Percentiles rank a stretch among this genome's conserved stretches.
Conservation (phyloP, 305 asterid species). For the Solanum aculeatissimum region DNA sequence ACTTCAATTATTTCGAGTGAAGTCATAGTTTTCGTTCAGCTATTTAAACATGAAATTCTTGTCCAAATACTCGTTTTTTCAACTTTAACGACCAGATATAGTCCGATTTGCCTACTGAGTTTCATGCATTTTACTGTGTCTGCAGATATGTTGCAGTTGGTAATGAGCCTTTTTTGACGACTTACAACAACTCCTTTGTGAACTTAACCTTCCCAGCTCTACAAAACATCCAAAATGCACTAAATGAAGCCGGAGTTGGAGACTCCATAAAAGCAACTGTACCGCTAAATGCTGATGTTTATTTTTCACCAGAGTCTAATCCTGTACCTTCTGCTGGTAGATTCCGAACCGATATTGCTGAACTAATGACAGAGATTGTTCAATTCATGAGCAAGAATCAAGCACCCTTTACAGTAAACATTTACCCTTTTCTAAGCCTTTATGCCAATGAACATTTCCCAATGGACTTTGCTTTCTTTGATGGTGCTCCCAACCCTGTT, state of each 20-base stretch:
- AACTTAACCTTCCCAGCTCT: constrained; percentile 91
- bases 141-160: constrained; percentile 94
- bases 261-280: constrained; percentile 75
- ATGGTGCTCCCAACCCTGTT: constrained; percentile 54
- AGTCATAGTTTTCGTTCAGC: neutral
- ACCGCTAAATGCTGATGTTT: constrained; percentile 88
- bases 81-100: neutral
- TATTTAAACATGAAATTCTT: neutral
- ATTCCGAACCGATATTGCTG: constrained; percentile 52
- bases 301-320: constrained; percentile 51
- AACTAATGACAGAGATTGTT: constrained; percentile 71
- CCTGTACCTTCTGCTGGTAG: constrained; percentile 86
- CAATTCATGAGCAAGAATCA: constrained; percentile 60
- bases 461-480: constrained; percentile 84
- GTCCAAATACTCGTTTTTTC: neutral
- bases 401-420: constrained; percentile 87
- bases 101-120: neutral
- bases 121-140: neutral
- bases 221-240: constrained; percentile 75
- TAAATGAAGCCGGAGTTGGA: constrained; percentile 67
- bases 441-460: constrained; percentile 74
- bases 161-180: constrained; percentile 85
- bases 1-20: neutral
- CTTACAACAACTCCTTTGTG: constrained; percentile 68
- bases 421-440: constrained; percentile 87